A percentile compares a stretch with the other conserved stretches of the same genome.
phyloP scores from a whole-genome alignment of 1,284 basidiomycete species.

The Tylopilus sp. region DNA sequence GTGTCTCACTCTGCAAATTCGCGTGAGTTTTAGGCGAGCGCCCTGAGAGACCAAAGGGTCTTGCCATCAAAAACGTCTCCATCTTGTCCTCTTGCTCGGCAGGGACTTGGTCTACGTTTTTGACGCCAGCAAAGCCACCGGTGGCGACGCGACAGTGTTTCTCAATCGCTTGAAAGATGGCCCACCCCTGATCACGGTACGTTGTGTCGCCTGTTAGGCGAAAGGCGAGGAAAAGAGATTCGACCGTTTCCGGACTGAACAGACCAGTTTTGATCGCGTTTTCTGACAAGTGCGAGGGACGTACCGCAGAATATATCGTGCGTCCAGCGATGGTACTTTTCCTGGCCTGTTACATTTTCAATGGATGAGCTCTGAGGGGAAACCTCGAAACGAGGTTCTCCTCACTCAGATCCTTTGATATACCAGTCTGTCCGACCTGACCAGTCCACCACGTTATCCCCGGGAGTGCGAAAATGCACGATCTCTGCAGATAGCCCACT shows the following conservation, averaged over 20 bases:
- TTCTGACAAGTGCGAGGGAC: conserved; percentile 12
- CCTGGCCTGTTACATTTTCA: conserved; percentile 39
- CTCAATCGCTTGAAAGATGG: conserved; percentile 88
- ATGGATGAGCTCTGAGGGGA: conserved; percentile 2
- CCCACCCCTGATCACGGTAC: conserved; percentile 86
- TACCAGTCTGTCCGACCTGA: conserved; percentile 69
- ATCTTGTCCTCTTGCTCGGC: conserved; percentile 79
- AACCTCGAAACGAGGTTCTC: neutral
- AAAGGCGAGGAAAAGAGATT: conserved; percentile 88
- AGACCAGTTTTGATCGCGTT: neutral
- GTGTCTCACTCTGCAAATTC: conserved; percentile 70
- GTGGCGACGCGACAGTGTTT: conserved; percentile 69
- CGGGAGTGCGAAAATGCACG: conserved; percentile 65
- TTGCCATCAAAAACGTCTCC: conserved; percentile 91
- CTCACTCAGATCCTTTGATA: conserved; percentile 72
- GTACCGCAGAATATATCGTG: conserved; percentile 84
- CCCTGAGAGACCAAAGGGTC: conserved; percentile 24
- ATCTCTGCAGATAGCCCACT: conserved; percentile 85
- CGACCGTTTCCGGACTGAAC: conserved; percentile 85
- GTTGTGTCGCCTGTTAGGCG: conserved; percentile 79
- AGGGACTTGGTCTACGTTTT: conserved; percentile 78
- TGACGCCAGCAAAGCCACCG: conserved; percentile 83
- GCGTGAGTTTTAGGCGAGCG: conserved; percentile 3
- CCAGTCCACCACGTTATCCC: conserved; percentile 46
- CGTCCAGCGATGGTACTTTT: conserved; percentile 63